Base-by-base conservation (phyloP, 495 filamentous ascomycete genomes). In the Talaromyces trachyspermus region DNA sequence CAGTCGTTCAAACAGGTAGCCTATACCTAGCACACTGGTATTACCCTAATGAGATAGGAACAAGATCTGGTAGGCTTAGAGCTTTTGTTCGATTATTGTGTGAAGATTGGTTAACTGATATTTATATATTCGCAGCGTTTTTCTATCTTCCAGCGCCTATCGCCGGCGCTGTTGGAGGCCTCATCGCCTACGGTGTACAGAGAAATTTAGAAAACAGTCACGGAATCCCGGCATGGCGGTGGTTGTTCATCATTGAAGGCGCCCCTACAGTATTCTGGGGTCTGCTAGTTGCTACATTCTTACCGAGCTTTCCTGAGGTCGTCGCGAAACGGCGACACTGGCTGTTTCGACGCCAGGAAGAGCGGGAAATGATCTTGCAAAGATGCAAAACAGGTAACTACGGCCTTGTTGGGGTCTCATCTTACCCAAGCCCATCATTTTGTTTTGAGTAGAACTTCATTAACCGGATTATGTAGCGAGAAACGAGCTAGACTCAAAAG, bases 211-310 rank as follows among this genome's bases (percentile, higher is more conserved):
- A 71, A 23, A 64, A 60, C 15, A 49, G 49, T 8, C 56, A 62
- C 45, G 69, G 71, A 0, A 56, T 75, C 14, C 48, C 49, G 15
- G 72, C 70, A 0, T 75, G 71, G 72, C 48, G 69, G 19, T 72
- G 69, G 69, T 55, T 73, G 0, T 66, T 60, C 39, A 62, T 66
- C 33, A 52, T 62, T 29, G 58, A 67, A 39, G 64, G 66, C 3
- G 49, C 50, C 4, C 50, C 56, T 5, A 58, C 55, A 15, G 43
- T 50, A 6, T 12, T 30, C 12, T 30, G 27, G 27, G 27, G 27
- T 30, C 12, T 30, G 12, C 12, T 30, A 30, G 27, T 30, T 30
- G 7, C 12, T 30, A 12, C 27, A 6, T 7, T 30, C 12, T 12
- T 30, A 6, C 27, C 27, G 6, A 30, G 12, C 6, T 30, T 30